These are phyloP conservation scores for Leccinum ambiguum DNA, from an alignment of 1,284 basidiomycete species.

Conservation along the genomic window DNA sequence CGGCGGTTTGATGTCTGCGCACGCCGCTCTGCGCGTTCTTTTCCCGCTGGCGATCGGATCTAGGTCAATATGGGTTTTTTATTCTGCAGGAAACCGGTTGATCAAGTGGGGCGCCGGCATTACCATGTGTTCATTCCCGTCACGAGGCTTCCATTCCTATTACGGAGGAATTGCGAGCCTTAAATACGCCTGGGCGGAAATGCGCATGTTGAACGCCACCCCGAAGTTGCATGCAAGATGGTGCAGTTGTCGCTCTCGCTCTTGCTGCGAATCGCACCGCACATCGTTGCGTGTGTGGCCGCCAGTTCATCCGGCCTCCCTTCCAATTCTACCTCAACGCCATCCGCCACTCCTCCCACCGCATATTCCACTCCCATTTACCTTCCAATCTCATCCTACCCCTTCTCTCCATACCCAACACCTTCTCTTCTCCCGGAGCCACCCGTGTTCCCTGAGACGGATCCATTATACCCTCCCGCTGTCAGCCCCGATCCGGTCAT, in stretches of 20 bases:
- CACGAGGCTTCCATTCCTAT: background rate
- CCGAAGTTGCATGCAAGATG: slow-evolving; percentile 17
- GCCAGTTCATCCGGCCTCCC: background rate
- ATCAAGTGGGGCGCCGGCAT: background rate
- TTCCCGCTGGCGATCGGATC: slow-evolving; percentile 7
- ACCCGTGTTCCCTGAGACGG: slow-evolving; percentile 31
- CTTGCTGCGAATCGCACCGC: slow-evolving; percentile 19
- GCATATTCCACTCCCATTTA: slow-evolving; percentile 8
- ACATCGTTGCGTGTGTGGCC: slow-evolving; percentile 11
- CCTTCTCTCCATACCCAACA: slow-evolving; percentile 31
- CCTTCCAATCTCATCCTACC: slow-evolving; percentile 29
- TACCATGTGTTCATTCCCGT: slow-evolving; percentile 10
- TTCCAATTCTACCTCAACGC: slow-evolving; percentile 32
- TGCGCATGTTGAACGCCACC: background rate
- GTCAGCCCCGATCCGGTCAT: slow-evolving; percentile 27
- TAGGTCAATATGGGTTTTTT: background rate
- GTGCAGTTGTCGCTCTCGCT: slow-evolving; percentile 14
- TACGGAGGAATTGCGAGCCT: background rate
- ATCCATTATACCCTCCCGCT: slow-evolving; percentile 30
- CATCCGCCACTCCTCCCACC: slow-evolving; percentile 10
- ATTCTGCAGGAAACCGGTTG: background rate
- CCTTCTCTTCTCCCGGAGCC: slow-evolving; percentile 31
- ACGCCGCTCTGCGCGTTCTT: background rate
- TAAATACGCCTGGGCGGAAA: slow-evolving; percentile 12
- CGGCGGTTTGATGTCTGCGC: background rate